Conservation (phyloP, 2,329 filamentous ascomycete species). For the Zopfia rhizophila region DNA sequence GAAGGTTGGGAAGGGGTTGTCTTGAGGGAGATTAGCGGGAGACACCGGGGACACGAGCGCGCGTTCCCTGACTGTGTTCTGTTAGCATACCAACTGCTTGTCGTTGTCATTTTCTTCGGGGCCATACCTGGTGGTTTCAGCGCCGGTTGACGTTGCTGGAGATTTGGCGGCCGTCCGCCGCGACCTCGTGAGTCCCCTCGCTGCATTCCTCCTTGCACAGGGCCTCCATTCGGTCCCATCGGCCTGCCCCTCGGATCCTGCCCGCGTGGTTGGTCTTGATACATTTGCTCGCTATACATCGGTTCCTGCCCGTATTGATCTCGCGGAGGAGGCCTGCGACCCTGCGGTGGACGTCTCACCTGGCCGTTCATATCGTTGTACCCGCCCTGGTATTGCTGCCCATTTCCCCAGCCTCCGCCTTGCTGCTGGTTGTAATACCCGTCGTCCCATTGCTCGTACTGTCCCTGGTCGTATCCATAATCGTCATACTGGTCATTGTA, state of each 20-base stretch:
- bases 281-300: constrained; percentile 33
- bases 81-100: constrained; percentile 9
- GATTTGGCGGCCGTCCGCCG: constrained; percentile 28
- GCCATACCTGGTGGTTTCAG: constrained; percentile 42
- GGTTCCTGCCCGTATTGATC: constrained; percentile 40
- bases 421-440: constrained; percentile 45
- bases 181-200: constrained; percentile 28
- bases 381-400: constrained; percentile 33
- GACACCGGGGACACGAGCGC: constrained; percentile 39
- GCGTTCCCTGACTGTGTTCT: constrained; percentile 40
- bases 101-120: not conserved
- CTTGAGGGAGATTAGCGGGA: constrained; percentile 44
- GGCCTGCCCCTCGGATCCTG: constrained; percentile 40
- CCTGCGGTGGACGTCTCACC: constrained; percentile 22
- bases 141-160: constrained; percentile 37
- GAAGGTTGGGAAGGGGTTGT: constrained; percentile 62
- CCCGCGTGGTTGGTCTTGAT: constrained; percentile 37
- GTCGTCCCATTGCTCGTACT: constrained; percentile 47
- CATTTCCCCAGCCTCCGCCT: constrained; percentile 37
- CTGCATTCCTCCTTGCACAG: constrained; percentile 20
- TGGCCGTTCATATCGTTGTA: constrained; percentile 38
- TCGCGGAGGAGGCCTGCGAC: constrained; percentile 26
- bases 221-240: constrained; percentile 18
- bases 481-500: constrained; percentile 45
- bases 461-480: constrained; percentile 46